A percentile compares a stretch with the other conserved stretches of the same genome.
Conservation (phyloP, 352 stramenopile genomes). For the Aphanomyces euteiches region DNA sequence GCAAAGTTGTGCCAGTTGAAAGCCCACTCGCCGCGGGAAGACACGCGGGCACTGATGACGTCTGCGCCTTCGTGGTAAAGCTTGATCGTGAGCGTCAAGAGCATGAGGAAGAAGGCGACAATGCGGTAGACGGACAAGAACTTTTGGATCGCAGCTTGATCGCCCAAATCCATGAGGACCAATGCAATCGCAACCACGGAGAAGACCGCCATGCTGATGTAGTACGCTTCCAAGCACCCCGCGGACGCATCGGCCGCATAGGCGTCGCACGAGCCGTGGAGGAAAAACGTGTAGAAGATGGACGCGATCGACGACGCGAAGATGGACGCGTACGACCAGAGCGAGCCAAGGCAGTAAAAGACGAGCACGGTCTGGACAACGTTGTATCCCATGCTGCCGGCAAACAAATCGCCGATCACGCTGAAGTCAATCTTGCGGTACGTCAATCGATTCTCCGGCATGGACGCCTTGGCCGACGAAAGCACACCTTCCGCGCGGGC, state of each 20-base stretch:
- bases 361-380: slow-evolving; percentile 67
- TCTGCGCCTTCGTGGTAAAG: slow-evolving; percentile 54
- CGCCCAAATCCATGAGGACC: slow-evolving; percentile 81
- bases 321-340: slow-evolving; percentile 84
- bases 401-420: slow-evolving; percentile 78
- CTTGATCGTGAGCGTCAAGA: slow-evolving; percentile 72
- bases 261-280: slow-evolving; percentile 61
- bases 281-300: slow-evolving; percentile 68
- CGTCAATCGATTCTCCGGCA: slow-evolving; percentile 62
- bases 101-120: slow-evolving; percentile 70
- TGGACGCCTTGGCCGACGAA: slow-evolving; percentile 44
- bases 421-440: slow-evolving; percentile 86
- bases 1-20: slow-evolving; percentile 81
- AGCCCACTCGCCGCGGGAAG: slow-evolving; percentile 39
- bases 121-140: slow-evolving; percentile 80
- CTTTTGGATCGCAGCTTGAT: slow-evolving; percentile 76
- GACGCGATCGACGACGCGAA: slow-evolving; percentile 81
- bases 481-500: slow-evolving; percentile 72
- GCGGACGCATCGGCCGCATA: slow-evolving; percentile 46
- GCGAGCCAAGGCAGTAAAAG: slow-evolving; percentile 67
- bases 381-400: slow-evolving; percentile 59
- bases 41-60: slow-evolving; percentile 42
- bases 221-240: slow-evolving; percentile 65
- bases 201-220: slow-evolving; percentile 75
- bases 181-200: slow-evolving; percentile 67